These are phyloP conservation scores for Erythrobasidium yunnanense DNA, from an alignment of 768 basidiomycete genomes.

Conservation along the genomic window DNA sequence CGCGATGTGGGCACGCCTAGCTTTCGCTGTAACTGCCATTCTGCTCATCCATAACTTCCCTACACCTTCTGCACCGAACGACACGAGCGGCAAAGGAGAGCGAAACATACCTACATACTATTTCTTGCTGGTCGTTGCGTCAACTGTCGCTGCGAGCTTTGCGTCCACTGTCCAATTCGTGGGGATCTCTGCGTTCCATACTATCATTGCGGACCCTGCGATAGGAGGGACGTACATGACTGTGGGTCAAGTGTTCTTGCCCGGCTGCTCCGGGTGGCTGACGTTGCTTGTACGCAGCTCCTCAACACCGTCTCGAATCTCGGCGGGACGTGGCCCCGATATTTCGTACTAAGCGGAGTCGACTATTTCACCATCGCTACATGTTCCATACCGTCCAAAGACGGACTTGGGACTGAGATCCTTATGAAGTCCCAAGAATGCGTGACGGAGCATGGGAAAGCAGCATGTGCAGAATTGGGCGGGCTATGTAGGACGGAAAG, in stretches of 20 bases:
- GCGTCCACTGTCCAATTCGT: constrained; percentile 94
- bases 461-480: constrained; percentile 58
- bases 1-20: constrained; percentile 79
- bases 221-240: constrained; percentile 99
- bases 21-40: constrained; percentile 60
- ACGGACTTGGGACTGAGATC: not conserved
- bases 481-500: constrained; percentile 71
- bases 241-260: constrained; percentile 46
- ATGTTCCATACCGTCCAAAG: constrained; percentile 52
- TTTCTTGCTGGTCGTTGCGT: constrained; percentile 66
- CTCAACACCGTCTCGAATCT: constrained; percentile 92
- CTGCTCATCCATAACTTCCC: constrained; percentile 79
- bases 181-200: constrained; percentile 97
- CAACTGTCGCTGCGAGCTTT: constrained; percentile 74
- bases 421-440: constrained; percentile 55
- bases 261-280: not conserved
- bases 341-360: constrained; percentile 91
- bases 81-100: not conserved
- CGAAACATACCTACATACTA: constrained; percentile 49
- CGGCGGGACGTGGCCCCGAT: constrained; percentile 96
- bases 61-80: constrained; percentile 53
- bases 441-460: constrained; percentile 81
- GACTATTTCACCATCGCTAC: constrained; percentile 76
- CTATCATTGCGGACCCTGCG: constrained; percentile 83
- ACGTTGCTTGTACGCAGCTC: constrained; percentile 49